Percentiles rank a stretch among this genome's conserved stretches.
Conservation (phyloP, 1,284 basidiomycete genomes). For the Takashimella koratensis region DNA sequence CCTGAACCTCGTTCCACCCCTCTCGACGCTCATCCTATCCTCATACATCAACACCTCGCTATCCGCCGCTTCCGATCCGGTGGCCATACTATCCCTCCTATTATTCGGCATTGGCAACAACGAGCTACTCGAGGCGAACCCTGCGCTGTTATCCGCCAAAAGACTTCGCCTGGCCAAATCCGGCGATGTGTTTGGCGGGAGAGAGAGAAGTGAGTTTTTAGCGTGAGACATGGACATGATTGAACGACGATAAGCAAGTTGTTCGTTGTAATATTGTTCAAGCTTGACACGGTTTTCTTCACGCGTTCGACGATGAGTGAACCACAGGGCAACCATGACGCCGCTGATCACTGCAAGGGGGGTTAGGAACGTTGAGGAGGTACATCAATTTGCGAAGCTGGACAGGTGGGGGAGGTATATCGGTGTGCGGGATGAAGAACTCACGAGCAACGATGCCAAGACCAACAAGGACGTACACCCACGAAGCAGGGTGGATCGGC, state of each 20-base stretch:
- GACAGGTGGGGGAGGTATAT: too few relatives aligned
- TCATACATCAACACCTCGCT: constrained; percentile 24
- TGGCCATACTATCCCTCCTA: not conserved
- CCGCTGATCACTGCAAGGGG: constrained; percentile 60
- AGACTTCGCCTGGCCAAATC: not conserved
- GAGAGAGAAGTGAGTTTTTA: constrained; percentile 41
- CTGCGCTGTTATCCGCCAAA: not conserved
- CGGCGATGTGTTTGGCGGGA: constrained; percentile 24
- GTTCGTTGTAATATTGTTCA: constrained; percentile 77
- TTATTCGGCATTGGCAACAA: not conserved
- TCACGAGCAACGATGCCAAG: constrained; percentile 66
- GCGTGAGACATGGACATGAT: constrained; percentile 50
- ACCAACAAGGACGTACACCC: constrained; percentile 70
- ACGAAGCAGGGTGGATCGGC: constrained; percentile 62
- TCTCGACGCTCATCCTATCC: constrained; percentile 3
- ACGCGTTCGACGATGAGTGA: constrained; percentile 66
- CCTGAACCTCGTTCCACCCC: constrained; percentile 1
- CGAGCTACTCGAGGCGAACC: not conserved
- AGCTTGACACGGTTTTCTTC: constrained; percentile 73
- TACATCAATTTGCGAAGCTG: too few relatives aligned
- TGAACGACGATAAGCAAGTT: constrained; percentile 50
- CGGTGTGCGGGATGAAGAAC: too few relatives aligned
- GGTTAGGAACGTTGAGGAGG: not conserved
- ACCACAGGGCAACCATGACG: constrained; percentile 64
- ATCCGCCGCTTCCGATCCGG: constrained; percentile 20